Conservation (phyloP, 768 basidiomycete species). For the Collybiopsis luxurians region DNA sequence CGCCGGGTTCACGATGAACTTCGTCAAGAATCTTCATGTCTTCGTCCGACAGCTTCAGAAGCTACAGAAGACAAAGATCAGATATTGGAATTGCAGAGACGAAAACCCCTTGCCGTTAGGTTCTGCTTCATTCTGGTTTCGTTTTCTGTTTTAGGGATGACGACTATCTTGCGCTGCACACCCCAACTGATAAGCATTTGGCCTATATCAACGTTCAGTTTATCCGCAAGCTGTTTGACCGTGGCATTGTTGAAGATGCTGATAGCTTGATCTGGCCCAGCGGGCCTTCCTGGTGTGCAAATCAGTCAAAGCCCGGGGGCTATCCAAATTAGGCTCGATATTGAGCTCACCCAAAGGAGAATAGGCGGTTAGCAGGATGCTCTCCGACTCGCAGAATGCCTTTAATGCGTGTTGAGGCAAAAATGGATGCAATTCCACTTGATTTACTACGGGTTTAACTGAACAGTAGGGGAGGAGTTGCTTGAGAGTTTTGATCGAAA, state of each 20-base stretch:
- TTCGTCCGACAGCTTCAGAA: constrained; percentile 21
- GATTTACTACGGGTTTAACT: constrained; percentile 16
- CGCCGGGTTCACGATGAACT: constrained; percentile 28
- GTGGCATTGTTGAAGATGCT: constrained; percentile 42
- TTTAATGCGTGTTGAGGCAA: constrained; percentile 48
- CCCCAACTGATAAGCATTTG: constrained; percentile 53
- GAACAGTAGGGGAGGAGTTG: not conserved
- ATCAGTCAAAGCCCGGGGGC: not conserved
- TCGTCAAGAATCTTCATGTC: constrained; percentile 30
- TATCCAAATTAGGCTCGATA: too few species aligned
- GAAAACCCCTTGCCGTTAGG: constrained; percentile 7
- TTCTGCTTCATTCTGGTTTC: constrained; percentile 30
- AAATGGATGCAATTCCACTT: constrained; percentile 61
- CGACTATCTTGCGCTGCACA: constrained; percentile 46
- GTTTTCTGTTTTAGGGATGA: constrained; percentile 50
- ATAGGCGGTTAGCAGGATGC: constrained; percentile 53
- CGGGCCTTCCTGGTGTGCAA: constrained; percentile 38
- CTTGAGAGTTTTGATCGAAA: constrained; percentile 5
- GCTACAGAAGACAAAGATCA: constrained; percentile 17
- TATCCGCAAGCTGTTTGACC: constrained; percentile 34
- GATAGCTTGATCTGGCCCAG: constrained; percentile 13
- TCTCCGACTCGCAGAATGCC: constrained; percentile 38
- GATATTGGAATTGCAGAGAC: not conserved
- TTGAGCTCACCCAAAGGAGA: constrained; percentile 42
- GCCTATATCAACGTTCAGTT: constrained; percentile 34